phyloP scores from a whole-genome alignment of 306 rosid species.

The Quercus variabilis region DNA sequence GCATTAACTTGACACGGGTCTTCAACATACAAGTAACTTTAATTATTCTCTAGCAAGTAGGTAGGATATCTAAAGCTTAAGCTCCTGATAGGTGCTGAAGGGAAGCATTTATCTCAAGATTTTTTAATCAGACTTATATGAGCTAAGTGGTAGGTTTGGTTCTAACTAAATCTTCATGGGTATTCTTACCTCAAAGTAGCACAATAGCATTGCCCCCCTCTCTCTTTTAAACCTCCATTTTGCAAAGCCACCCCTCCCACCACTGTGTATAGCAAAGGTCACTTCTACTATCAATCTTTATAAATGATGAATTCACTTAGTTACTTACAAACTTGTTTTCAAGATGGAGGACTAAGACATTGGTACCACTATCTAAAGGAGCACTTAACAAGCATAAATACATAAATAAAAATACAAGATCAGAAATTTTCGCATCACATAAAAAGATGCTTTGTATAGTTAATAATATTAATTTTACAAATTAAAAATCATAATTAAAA shows the following conservation, averaged over 20 bases:
- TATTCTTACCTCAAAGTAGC: neutral
- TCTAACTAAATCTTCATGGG: neutral
- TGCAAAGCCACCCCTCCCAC: neutral
- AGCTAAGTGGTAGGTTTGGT: neutral
- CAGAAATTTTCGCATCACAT: neutral
- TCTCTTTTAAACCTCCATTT: neutral
- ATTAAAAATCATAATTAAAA: neutral
- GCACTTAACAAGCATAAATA: neutral
- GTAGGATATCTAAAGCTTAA: neutral
- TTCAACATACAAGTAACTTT: neutral
- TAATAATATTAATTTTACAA: neutral
- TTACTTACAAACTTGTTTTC: neutral
- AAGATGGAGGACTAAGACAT: neutral
- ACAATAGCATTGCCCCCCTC: neutral
- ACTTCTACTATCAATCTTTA: neutral
- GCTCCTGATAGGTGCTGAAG: neutral
- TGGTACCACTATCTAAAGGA: neutral
- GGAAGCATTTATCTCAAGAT: neutral
- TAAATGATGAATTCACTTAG: neutral
- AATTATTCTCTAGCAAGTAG: neutral
- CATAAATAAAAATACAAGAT: neutral
- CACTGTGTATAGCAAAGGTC: neutral
- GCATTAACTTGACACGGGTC: too few relatives aligned
- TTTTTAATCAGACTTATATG: neutral
- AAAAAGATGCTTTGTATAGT: neutral